Evolutionary conservation across 2,329 filamentous ascomycete genomes (phyloP).

Genomic region (Chaetoscypha palmicola): DNA sequence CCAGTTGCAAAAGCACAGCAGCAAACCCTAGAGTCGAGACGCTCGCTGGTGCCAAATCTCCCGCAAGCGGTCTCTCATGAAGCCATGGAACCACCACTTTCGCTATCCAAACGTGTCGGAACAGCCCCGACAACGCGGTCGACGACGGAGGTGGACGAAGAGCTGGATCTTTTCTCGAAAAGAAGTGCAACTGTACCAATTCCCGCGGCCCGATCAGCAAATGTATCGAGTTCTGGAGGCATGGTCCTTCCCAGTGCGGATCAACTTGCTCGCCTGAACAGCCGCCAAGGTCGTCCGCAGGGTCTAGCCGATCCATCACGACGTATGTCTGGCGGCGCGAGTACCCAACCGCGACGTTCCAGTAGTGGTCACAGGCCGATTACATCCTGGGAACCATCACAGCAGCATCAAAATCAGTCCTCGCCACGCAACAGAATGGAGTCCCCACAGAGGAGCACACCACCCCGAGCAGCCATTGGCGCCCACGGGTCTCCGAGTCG

Average conservation of each 20-base stretch:
- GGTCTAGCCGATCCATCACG: conserved; percentile 25
- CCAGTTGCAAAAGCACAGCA: conserved; percentile 12
- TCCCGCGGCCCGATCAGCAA: conserved; percentile 2
- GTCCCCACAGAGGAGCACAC: conserved; percentile 3
- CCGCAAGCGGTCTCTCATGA: conserved; percentile 8
- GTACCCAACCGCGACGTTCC: conserved; percentile 5
- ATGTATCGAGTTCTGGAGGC: neutral
- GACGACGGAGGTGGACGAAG: conserved; percentile 7
- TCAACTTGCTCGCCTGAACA: conserved; percentile 28
- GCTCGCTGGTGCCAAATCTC: conserved; percentile 2
- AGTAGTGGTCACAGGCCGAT: conserved; percentile 10
- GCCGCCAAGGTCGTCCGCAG: conserved; percentile 26
- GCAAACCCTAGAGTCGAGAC: conserved; percentile 12
- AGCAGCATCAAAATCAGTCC: conserved; percentile 1
- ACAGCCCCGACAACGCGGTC: conserved; percentile 15
- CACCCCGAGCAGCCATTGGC: conserved; percentile 13
- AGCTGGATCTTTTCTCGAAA: conserved; percentile 15
- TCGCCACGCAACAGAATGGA: conserved; percentile 1
- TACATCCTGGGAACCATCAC: conserved; percentile 6
- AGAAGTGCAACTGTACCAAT: conserved; percentile 21
- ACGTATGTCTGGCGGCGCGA: conserved; percentile 18
- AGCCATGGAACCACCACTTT: conserved; percentile 10
- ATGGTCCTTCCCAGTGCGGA: conserved; percentile 24
- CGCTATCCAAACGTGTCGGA: conserved; percentile 16
- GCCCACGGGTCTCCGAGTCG: conserved; percentile 11